Evolutionary conservation across 805 yeast species (phyloP).

Genomic region (Suhomyces emberorum): DNA sequence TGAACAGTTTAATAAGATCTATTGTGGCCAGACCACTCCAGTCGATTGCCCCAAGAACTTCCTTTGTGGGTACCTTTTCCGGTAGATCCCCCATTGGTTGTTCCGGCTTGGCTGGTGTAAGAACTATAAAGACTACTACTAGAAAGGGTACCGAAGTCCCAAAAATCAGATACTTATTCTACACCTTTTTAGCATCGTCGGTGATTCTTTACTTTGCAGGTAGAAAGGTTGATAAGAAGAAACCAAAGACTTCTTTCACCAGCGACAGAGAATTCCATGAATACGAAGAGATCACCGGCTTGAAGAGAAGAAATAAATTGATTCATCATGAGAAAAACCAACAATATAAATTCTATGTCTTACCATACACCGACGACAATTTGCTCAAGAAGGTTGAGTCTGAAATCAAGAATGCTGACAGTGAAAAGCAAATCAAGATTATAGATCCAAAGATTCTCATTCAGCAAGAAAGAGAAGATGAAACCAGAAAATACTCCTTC

Average conservation of each 20-base stretch:
- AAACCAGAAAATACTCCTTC: slow-evolving; percentile 47
- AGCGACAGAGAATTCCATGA: slow-evolving; percentile 48
- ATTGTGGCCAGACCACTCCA: background rate
- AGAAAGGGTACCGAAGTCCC: slow-evolving; percentile 17
- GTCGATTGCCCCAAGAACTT: background rate
- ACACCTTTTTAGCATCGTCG: slow-evolving; percentile 31
- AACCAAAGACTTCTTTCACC: slow-evolving; percentile 34
- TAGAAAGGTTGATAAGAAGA: slow-evolving; percentile 24
- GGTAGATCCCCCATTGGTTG: background rate
- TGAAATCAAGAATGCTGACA: slow-evolving; percentile 8
- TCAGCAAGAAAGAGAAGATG: slow-evolving; percentile 41
- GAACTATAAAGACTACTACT: slow-evolving; percentile 1
- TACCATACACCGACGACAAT: slow-evolving; percentile 28
- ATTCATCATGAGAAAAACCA: slow-evolving; percentile 36
- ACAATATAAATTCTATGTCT: slow-evolving; percentile 40
- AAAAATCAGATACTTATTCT: slow-evolving; percentile 34
- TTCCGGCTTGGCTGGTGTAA: background rate
- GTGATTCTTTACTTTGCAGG: slow-evolving; percentile 31
- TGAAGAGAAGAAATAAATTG: slow-evolving; percentile 47
- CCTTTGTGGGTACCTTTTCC: background rate
- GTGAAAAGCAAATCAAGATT: slow-evolving; percentile 30
- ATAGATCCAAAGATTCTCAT: slow-evolving; percentile 53
- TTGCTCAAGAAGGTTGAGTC: slow-evolving; percentile 18
- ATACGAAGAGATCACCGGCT: slow-evolving; percentile 47
- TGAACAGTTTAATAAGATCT: background rate